These are phyloP conservation scores for Lenzites betulinus DNA, from an alignment of 768 basidiomycete genomes.

Conservation along the genomic window DNA sequence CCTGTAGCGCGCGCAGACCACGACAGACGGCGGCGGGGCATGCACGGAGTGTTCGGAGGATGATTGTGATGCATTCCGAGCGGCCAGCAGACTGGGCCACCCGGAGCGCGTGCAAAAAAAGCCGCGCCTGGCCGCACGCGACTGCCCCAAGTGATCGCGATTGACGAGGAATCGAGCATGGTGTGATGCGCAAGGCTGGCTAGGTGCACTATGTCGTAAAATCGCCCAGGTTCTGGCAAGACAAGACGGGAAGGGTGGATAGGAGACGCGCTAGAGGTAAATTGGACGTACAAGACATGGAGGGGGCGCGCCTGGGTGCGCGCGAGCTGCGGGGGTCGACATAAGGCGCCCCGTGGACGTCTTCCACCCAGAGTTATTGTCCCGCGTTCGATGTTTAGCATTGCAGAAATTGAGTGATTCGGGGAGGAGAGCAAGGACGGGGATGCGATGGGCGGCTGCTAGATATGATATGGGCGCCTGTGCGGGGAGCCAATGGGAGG, in stretches of 20 bases:
- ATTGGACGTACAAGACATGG: constrained; percentile 17
- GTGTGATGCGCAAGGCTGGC: constrained; percentile 7
- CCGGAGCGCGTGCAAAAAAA: neutral
- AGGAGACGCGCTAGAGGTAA: constrained; percentile 1
- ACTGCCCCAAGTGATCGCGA: neutral
- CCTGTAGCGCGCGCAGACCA: neutral
- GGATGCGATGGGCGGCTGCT: neutral
- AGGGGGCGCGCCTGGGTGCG: neutral
- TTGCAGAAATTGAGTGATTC: constrained; percentile 9
- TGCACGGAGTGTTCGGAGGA: neutral
- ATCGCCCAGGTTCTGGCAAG: neutral
- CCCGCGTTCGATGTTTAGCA: neutral
- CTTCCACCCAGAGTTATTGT: neutral
- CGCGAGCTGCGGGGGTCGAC: neutral
- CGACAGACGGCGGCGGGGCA: neutral
- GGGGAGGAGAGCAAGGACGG: neutral
- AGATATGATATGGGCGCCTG: constrained; percentile 8
- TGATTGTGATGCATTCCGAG: neutral
- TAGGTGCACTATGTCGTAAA: neutral
- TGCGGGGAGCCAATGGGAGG: constrained; percentile 8
- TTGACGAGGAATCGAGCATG: neutral
- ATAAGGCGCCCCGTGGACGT: neutral
- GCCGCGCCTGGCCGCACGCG: neutral
- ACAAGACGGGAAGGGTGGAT: neutral
- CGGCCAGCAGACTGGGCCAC: neutral